Evolutionary conservation across 495 filamentous ascomycete species (phyloP).

Genomic region (Elasticomyces elasticus): DNA sequence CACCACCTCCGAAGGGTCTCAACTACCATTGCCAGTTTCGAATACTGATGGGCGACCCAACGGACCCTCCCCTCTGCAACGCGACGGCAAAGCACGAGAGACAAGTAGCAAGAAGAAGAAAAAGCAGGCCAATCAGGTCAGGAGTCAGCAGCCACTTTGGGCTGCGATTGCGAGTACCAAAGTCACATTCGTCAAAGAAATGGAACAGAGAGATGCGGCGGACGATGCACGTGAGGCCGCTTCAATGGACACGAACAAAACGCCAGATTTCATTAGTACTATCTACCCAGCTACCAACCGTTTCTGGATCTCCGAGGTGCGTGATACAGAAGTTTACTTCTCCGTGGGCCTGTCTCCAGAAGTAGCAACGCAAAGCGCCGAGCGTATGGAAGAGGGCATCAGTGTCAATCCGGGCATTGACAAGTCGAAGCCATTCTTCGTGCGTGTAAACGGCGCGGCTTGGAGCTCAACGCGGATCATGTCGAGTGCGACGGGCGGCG

Average conservation of each 20-base stretch:
- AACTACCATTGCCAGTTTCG: slow-evolving; percentile 40
- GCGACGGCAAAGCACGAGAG: slow-evolving; percentile 47
- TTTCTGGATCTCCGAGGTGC: slow-evolving; percentile 81
- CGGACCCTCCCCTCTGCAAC: slow-evolving; percentile 36
- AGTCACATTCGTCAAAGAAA: slow-evolving; percentile 86
- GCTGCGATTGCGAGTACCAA: slow-evolving; percentile 88
- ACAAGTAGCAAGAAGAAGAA: slow-evolving; percentile 68
- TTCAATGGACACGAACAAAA: slow-evolving; percentile 47
- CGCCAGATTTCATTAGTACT: slow-evolving; percentile 7
- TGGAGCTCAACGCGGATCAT: slow-evolving; percentile 74
- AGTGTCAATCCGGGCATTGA: slow-evolving; percentile 39
- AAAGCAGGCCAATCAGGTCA: slow-evolving; percentile 79
- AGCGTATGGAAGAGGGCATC: slow-evolving; percentile 12
- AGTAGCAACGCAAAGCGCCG: slow-evolving; percentile 6
- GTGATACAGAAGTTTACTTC: slow-evolving; percentile 73
- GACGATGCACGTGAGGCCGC: slow-evolving; percentile 63
- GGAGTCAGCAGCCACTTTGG: slow-evolving; percentile 88
- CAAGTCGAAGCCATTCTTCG: slow-evolving; percentile 65
- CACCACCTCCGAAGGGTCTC: slow-evolving; percentile 23
- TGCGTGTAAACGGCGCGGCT: slow-evolving; percentile 76
- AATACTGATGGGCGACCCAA: slow-evolving; percentile 44
- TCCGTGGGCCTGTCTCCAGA: slow-evolving; percentile 31
- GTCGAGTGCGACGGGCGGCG: slow-evolving; percentile 19
- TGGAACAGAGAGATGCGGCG: slow-evolving; percentile 71
- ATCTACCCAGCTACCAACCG: slow-evolving; percentile 67